Evolutionary conservation across 345 rosid genomes (phyloP), one percentile per base, ranked within the genome.

Genomic region (Salix viminalis): DNA sequence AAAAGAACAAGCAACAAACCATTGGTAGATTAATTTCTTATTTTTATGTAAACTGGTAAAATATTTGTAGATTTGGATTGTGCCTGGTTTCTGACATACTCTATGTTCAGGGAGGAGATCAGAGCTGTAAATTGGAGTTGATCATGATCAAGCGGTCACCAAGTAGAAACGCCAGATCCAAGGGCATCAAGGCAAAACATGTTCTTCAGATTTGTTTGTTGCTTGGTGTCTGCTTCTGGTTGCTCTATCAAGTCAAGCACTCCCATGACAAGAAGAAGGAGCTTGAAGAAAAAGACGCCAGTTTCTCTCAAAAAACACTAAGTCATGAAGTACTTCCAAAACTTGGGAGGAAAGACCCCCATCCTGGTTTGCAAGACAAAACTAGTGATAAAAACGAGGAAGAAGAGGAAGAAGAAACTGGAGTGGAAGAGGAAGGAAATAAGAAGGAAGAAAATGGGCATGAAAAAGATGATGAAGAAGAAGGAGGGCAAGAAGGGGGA

Each of bases 231-330:
- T 93, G 96, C 79, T 86, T 96, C 52, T 93, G 97, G 98, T 78
- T 93, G 81, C 83, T 93, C 77, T 93, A 90, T 78, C 97, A 93
- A 85, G 94, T 91, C n/a, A 93, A 96, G 91, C 88, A 79, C 67
- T 93, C 98, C 58, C 92, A 90, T 80, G 98, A 91, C 72, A 96
- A 90, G 89, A 96, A 90, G 80, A 88, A 87, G 83, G 98, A 92
- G 65, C 76, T 89, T 37, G 86, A 87, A 41, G 92, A 85, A 83
- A 88, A 84, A 26, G 92, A 88, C 67, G 64, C 81, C 13, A 85
- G 86, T 78, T 39, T 76, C 54, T 81, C 85, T 0, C 78, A 62
- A 21, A 71, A 69, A 58, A 73, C 75, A 12, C 84, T 73, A 72
- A 71, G 41, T 36, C 82, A 30, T 62, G 83, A 85, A 44, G 85